phyloP scores from a whole-genome alignment of 1,284 basidiomycete genomes.

The Ceratobasidium sp. region DNA sequence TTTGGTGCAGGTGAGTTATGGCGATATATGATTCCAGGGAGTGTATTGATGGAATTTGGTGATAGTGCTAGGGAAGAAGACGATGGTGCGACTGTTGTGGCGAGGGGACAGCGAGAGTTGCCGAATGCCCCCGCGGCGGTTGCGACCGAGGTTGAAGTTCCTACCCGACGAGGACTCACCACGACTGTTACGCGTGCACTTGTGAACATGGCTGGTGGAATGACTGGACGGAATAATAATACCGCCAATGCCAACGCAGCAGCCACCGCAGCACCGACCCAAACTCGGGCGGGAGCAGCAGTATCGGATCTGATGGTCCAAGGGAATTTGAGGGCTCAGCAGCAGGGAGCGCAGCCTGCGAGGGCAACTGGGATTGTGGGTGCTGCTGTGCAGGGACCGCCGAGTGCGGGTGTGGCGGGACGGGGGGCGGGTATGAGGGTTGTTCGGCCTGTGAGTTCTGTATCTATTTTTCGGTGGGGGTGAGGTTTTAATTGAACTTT shows the following conservation, averaged over 20 bases:
- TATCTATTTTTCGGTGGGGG: not conserved
- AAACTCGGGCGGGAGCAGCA: not conserved
- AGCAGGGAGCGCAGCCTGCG: not conserved
- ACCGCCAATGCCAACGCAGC: not conserved
- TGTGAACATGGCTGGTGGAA: slow-evolving; percentile 21
- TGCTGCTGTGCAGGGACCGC: no score
- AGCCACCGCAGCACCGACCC: not conserved
- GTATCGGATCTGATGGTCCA: not conserved
- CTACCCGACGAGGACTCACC: slow-evolving; percentile 5
- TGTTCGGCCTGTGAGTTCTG: slow-evolving; percentile 3
- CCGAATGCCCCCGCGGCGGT: slow-evolving; percentile 1
- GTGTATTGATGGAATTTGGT: not conserved
- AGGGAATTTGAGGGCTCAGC: not conserved
- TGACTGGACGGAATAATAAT: slow-evolving; percentile 2
- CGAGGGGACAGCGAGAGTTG: not conserved
- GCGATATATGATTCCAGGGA: not conserved
- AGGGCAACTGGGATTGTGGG: not conserved
- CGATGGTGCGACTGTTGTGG: slow-evolving; percentile 10
- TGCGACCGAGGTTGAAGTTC: slow-evolving; percentile 32
- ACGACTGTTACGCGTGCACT: slow-evolving; percentile 25
- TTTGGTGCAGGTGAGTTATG: slow-evolving; percentile 70
- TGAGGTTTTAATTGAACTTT: not conserved
- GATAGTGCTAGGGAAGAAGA: slow-evolving; percentile 24
- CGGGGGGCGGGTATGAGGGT: not conserved
- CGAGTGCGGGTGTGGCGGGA: not conserved